phyloP scores from a whole-genome alignment of 2,329 filamentous ascomycete genomes.

The Dendrostoma leiphaemia region DNA sequence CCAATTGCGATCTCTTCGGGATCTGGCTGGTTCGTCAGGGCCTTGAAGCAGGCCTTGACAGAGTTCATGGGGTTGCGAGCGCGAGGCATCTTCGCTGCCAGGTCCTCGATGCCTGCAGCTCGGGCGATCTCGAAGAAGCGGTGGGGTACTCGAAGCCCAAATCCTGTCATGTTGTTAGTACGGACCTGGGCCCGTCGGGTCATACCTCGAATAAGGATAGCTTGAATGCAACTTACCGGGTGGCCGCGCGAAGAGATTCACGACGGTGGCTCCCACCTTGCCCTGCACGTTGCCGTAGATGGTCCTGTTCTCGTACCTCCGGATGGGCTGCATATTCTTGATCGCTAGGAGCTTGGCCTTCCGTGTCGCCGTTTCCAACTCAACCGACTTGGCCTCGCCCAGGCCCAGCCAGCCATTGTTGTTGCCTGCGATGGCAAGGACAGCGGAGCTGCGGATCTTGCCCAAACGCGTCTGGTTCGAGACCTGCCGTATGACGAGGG shows the following conservation, averaged over 20 bases:
- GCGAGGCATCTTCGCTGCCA: slow-evolving; percentile 78
- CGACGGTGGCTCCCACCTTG: slow-evolving; percentile 85
- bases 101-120: slow-evolving; percentile 80
- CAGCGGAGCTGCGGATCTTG: slow-evolving; percentile 78
- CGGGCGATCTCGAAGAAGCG: slow-evolving; percentile 94
- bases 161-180: slow-evolving; percentile 56
- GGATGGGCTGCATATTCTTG: slow-evolving; percentile 88
- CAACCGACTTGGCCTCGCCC: slow-evolving; percentile 84
- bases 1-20: slow-evolving; percentile 89
- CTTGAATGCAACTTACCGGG: slow-evolving; percentile 64
- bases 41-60: slow-evolving; percentile 85
- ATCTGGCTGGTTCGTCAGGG: slow-evolving; percentile 77
- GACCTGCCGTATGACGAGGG: slow-evolving; percentile 71
- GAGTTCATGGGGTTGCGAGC: slow-evolving; percentile 97
- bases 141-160: slow-evolving; percentile 87
- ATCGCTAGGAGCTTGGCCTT: slow-evolving; percentile 82
- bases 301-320: slow-evolving; percentile 86
- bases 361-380: slow-evolving; percentile 62
- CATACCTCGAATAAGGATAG: background rate
- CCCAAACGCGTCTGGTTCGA: slow-evolving; percentile 94
- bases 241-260: slow-evolving; percentile 77
- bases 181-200: background rate
- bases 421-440: slow-evolving; percentile 82
- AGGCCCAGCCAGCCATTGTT: slow-evolving; percentile 81
- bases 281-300: slow-evolving; percentile 81